Evolutionary conservation across 1,139 yeast genomes (phyloP), one percentile per base, ranked within the genome.

Genomic region (Waltiozyma sp.): DNA sequence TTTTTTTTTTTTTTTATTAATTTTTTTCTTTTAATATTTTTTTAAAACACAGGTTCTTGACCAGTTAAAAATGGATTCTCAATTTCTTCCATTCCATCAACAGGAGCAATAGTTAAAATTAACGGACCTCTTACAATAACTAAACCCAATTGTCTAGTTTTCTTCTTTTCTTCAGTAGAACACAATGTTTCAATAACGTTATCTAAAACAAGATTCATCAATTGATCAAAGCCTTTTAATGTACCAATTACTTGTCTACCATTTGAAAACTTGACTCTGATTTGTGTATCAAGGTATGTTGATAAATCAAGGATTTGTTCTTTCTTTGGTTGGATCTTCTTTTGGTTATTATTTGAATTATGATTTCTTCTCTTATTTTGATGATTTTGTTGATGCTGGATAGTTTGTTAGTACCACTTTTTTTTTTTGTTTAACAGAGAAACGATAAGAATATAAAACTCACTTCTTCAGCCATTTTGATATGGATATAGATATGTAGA

Each of bases 201-300:
- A 55, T 88, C 96, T 52, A 91, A 72, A 9, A 91, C 97, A 54
- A 91, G 70, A 64, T 91, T 91, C 94, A 89, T 83, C 62, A 88
- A 72, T 61, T 85, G 94, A 61, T 91, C 98, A 60, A 74, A 88
- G 18, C 98, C 97, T 56, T 84, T 86, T 54, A 91, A 72, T 1
- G 68, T 65, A 21, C 98, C 98, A 23, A 72, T 70, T 10, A 89
- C 80, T 48, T 69, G 72, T 60, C 96, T 75, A 14, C 96, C 96
- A n/a, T 95, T 95, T 53, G 80, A 74, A 58, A 91, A 79, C 57
- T 84, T 80, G 45, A 88, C 94, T 53, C 83, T 73, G 42, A 91
- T 77, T 51, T 72, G 65, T 52, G 82, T 72, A 59, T 86, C 93
- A 56, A 78, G 76, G 60, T 85, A 86, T 57, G 80, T 83, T 50